These are phyloP conservation scores for Patellifolia procumbens DNA, from an alignment of 179 eudicot genomes.

Conservation along the genomic window DNA sequence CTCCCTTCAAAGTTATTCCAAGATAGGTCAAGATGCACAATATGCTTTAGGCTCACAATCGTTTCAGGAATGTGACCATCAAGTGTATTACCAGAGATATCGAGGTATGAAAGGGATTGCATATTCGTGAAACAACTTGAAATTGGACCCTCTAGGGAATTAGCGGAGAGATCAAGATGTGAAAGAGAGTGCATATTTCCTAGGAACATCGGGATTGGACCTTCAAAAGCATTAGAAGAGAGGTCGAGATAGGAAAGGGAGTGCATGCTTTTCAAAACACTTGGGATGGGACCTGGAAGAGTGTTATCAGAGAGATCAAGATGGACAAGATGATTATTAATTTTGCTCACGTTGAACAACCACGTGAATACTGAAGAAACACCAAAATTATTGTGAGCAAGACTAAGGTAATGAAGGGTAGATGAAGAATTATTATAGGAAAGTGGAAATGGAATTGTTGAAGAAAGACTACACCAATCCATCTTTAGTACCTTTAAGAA, in stretches of 20 bases:
- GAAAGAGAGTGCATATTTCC: conserved; percentile 6
- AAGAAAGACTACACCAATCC: conserved; percentile 4
- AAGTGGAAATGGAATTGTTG: not conserved
- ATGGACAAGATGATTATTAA: not conserved
- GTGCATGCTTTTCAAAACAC: not conserved
- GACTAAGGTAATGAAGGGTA: not conserved
- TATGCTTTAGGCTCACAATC: not conserved
- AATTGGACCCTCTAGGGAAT: not conserved
- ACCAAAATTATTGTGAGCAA: not conserved
- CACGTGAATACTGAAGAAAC: not conserved
- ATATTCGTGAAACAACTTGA: not conserved
- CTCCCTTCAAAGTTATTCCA: not conserved
- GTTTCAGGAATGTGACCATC: conserved; percentile 14
- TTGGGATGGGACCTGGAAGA: conserved; percentile 14
- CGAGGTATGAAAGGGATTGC: conserved; percentile 1
- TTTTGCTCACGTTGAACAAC: not conserved
- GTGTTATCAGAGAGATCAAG: conserved; percentile 1
- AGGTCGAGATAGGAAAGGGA: conserved; percentile 15
- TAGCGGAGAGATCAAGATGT: conserved; percentile 2
- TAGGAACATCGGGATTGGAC: not conserved
- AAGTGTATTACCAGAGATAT: conserved; percentile 7
- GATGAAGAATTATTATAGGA: not conserved
- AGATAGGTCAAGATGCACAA: not conserved
- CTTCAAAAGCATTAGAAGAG: not conserved
- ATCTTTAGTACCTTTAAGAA: conserved; percentile 8